Conservation (phyloP, 805 yeast species). For the Kodamaea fukazawae region DNA sequence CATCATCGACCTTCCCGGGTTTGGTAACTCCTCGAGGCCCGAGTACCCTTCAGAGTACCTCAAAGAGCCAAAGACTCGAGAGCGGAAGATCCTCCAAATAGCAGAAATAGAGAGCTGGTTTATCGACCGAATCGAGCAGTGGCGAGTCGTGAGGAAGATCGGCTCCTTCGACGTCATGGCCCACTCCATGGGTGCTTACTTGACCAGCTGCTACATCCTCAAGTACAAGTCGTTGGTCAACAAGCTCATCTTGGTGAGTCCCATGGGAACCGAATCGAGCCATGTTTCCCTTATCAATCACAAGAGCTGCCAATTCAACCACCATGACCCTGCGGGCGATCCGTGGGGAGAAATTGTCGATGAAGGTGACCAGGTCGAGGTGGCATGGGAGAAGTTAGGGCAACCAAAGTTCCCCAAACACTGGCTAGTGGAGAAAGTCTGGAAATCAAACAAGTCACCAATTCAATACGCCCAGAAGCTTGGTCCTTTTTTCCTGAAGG, state of each 20-base stretch:
- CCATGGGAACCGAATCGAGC: slow-evolving; percentile 45
- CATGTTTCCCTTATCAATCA: slow-evolving; percentile 32
- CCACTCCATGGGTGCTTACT: slow-evolving; percentile 45
- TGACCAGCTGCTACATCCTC: slow-evolving; percentile 39
- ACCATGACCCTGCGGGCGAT: slow-evolving; percentile 33
- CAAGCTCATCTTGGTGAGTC: slow-evolving; percentile 33
- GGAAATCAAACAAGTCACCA: slow-evolving; percentile 40
- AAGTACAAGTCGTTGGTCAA: slow-evolving; percentile 31
- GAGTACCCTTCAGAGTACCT: slow-evolving; percentile 33
- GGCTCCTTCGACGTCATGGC: slow-evolving; percentile 30
- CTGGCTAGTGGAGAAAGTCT: slow-evolving; percentile 27
- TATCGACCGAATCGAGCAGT: slow-evolving; percentile 36
- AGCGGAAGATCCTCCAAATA: slow-evolving; percentile 30
- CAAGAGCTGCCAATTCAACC: slow-evolving; percentile 30
- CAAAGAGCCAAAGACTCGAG: slow-evolving; percentile 16
- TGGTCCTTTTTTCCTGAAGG: slow-evolving; percentile 41
- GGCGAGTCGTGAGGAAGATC: slow-evolving; percentile 29
- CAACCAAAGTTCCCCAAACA: slow-evolving; percentile 37
- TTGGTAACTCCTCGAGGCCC: slow-evolving; percentile 43
- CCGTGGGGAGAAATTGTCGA: slow-evolving; percentile 33
- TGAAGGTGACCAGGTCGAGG: slow-evolving; percentile 16
- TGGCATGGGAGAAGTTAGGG: slow-evolving; percentile 35
- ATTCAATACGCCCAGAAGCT: slow-evolving; percentile 36
- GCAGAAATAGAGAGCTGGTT: slow-evolving; percentile 40
- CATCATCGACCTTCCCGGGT: slow-evolving; percentile 42